Conservation (phyloP, 2,329 filamentous ascomycete species). For the Hypoxylon sp. region DNA sequence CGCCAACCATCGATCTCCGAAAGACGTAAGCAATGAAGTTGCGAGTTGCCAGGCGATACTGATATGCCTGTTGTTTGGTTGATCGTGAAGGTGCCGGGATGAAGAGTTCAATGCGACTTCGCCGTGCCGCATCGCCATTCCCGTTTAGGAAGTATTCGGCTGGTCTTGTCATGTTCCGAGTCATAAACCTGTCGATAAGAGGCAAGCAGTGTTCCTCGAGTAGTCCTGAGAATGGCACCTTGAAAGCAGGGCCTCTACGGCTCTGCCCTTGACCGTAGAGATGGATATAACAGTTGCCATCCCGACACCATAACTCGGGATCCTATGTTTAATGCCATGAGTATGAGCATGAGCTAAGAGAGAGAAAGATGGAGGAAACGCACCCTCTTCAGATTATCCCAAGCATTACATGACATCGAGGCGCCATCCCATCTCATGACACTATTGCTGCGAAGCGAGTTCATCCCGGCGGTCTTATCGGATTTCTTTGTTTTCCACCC, state of each 20-base stretch:
- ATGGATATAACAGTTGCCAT: constrained; percentile 77
- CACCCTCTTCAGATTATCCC: constrained; percentile 63
- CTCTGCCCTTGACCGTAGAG: constrained; percentile 75
- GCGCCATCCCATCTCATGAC: constrained; percentile 66
- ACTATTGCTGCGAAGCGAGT: constrained; percentile 42
- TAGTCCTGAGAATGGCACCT: constrained; percentile 69
- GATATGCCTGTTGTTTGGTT: constrained; percentile 65
- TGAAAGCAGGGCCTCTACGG: constrained; percentile 74
- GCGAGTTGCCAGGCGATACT: constrained; percentile 75
- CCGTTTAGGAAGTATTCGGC: constrained; percentile 42
- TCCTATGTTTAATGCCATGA: constrained; percentile 66
- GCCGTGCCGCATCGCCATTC: constrained; percentile 48
- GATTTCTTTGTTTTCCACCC: constrained; percentile 54
- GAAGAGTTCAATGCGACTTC: constrained; percentile 72
- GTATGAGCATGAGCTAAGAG: constrained; percentile 29
- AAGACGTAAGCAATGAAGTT: constrained; percentile 82
- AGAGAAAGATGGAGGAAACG: constrained; percentile 41
- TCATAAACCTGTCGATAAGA: constrained; percentile 67
- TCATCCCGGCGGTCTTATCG: constrained; percentile 49
- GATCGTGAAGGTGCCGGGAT: constrained; percentile 72
- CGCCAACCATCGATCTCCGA: constrained; percentile 74
- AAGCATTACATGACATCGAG: constrained; percentile 56
- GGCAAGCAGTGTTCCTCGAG: constrained; percentile 68
- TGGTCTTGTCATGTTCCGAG: constrained; percentile 47
- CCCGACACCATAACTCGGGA: constrained; percentile 74